These are phyloP conservation scores for Suhomyces anneliseae DNA, from an alignment of 1,139 yeast species.

Conservation along the genomic window DNA sequence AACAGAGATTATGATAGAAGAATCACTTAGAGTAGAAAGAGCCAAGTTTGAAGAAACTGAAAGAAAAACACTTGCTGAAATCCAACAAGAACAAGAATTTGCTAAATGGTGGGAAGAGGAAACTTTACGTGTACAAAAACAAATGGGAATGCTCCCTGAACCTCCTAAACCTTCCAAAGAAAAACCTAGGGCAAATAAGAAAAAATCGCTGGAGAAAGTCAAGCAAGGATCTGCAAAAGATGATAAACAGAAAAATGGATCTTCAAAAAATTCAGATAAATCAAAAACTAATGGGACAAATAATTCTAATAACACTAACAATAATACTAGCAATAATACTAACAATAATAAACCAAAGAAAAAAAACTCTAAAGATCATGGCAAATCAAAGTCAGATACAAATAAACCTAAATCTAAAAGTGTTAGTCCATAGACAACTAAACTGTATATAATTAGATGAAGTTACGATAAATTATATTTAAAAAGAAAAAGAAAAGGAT, in stretches of 20 bases:
- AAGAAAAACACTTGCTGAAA: conserved; percentile 56
- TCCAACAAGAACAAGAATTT: conserved; percentile 78
- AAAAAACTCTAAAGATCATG: not conserved
- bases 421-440: conserved; percentile 2
- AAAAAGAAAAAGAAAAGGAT: not conserved
- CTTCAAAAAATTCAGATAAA: not conserved
- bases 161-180: conserved; percentile 1
- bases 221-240: not conserved
- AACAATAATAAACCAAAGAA: not conserved
- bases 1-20: conserved; percentile 45
- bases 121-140: conserved; percentile 56
- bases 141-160: conserved; percentile 24
- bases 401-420: conserved; percentile 1
- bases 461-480: not conserved
- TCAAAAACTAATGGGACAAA: not conserved
- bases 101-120: conserved; percentile 84
- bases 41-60: conserved; percentile 29
- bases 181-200: conserved; percentile 1
- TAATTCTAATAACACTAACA: too few relatives aligned
- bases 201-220: not conserved
- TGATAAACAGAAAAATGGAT: not conserved
- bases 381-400: not conserved
- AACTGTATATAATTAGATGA: conserved; percentile 4
- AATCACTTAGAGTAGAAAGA: conserved; percentile 46
- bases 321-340: not conserved